Evolutionary conservation across 768 basidiomycete genomes (phyloP).

Genomic region (Favolaschia claudopus): DNA sequence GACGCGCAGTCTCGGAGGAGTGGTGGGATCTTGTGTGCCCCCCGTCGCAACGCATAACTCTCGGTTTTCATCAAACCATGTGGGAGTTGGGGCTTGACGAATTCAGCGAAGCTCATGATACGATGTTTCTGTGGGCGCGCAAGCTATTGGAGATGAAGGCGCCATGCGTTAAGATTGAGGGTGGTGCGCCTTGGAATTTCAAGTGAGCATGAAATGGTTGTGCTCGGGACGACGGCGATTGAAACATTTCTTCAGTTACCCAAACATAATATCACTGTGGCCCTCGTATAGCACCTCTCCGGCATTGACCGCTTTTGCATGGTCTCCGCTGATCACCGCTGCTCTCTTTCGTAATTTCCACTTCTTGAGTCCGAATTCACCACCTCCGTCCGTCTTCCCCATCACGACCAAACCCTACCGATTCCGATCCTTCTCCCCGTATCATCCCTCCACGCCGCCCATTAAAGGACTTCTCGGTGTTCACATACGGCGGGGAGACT

Average conservation of each 20-base stretch:
- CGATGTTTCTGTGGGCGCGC: background rate
- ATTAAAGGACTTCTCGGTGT: background rate
- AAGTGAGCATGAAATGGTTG: background rate
- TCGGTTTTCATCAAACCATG: background rate
- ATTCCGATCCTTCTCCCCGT: background rate
- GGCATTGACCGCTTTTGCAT: background rate
- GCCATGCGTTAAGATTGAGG: background rate
- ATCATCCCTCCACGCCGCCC: background rate
- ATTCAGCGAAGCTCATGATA: background rate
- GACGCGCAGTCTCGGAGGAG: background rate
- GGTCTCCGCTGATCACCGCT: background rate
- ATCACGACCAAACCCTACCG: background rate
- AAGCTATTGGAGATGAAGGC: background rate
- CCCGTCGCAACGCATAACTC: background rate
- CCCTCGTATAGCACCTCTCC: background rate
- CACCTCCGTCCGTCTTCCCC: no score
- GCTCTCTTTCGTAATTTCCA: background rate
- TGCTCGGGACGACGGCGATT: background rate
- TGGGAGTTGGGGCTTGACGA: background rate
- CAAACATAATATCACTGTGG: background rate
- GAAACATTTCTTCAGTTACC: background rate
- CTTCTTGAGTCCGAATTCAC: background rate
- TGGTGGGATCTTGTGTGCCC: constrained; percentile 1
- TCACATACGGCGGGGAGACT: background rate
- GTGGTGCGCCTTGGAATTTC: background rate